Evolutionary conservation across 306 rosid species (phyloP), one percentile per base, ranked within the genome.

Genomic region (Crotalaria pallida): DNA sequence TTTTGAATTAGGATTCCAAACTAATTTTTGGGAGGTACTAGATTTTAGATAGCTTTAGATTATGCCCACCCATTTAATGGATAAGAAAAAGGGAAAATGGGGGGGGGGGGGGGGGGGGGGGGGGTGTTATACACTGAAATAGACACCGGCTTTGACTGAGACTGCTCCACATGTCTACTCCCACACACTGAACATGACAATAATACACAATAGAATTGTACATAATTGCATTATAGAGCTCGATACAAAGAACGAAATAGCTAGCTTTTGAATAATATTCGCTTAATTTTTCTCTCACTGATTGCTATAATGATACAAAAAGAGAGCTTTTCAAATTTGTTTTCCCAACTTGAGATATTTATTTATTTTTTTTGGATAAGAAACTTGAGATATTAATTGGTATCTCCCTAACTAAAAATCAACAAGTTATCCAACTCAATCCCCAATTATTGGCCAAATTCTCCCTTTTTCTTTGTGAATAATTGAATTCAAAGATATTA

Each of bases 61-160:
- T 36, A 10, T 21, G 60, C 16, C 76, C 71, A 55, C 45, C 48
- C 34, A 24, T 50, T 58, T 6, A n/a, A 17, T 2, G 17, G 74
- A 63, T 69, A 40, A 56, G 74, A 67, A 52, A 64, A 56, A 10
- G 19, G 0, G 34, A 47, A n/a, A n/a, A n/a, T n/a, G n/a, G n/a
- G n/a, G n/a, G n/a, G n/a, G n/a, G n/a, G n/a, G n/a, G n/a, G n/a
- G n/a, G n/a, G n/a, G n/a, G n/a, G n/a, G n/a, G n/a, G n/a, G n/a
- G n/a, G n/a, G n/a, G n/a, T n/a, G n/a, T n/a, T 31, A 6, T 16
- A 43, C 61, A 61, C 24, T 34, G 51, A 40, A 58, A 36, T 4
- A 3, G 49, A 51, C 61, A 73, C 60, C 45, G 0, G 27, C 41
- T 7, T 68, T 48, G 63, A 67, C 22, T 22, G 6, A 22, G 11